Base-by-base conservation (phyloP, 1,284 basidiomycete genomes). In the Fomitopsis pinicola region DNA sequence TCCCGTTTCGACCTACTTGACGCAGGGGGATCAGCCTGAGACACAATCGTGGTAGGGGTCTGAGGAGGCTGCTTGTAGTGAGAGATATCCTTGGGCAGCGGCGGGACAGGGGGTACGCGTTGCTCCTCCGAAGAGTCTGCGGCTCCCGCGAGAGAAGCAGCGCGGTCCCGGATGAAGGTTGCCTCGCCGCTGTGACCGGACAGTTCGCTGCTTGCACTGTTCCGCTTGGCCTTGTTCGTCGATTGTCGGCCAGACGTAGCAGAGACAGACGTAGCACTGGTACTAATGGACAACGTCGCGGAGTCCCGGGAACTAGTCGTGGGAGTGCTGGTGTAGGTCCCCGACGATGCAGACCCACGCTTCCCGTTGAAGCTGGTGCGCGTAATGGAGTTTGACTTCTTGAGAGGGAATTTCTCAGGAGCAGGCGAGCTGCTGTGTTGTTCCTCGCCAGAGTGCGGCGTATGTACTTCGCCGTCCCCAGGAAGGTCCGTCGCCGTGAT, bases 91-190 rank as follows among this genome's bases (percentile, higher is more conserved):
- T 97, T 98, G 42, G 97, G 97, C 22, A 99, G 78, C 48, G 97
- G 97, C 38, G 97, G 97, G 1, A 99, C 97, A 26, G 97, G 97
- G 1, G 97, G 97, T 6, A 98, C 95, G 62, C 76, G 68, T 63
- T 78, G 75, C 62, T 87, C 86, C 61, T 91, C 89, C 46, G 76
- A 71, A 42, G 72, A 74, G 63, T 92, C 91, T 46, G 78, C 80
- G 61, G 80, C 80, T 50, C 78, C 75, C 55, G 82, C 82, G 57
- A 89, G 78, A 35, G 80, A 82, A 50, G 85, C 82, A 52, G 82
- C 84, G 55, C 89, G 87, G 68, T 90, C 88, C 64, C 86, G 89
- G 61, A 86, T 77, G 56, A 80, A 78, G 26, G 80, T 77, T 45
- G 83, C 85, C 62, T 87, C 88, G 58, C 80, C 79, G 4, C 89